These are phyloP conservation scores for Cyanidium caldarium DNA, from an alignment of 23 red algal genomes.

Conservation along the genomic window DNA sequence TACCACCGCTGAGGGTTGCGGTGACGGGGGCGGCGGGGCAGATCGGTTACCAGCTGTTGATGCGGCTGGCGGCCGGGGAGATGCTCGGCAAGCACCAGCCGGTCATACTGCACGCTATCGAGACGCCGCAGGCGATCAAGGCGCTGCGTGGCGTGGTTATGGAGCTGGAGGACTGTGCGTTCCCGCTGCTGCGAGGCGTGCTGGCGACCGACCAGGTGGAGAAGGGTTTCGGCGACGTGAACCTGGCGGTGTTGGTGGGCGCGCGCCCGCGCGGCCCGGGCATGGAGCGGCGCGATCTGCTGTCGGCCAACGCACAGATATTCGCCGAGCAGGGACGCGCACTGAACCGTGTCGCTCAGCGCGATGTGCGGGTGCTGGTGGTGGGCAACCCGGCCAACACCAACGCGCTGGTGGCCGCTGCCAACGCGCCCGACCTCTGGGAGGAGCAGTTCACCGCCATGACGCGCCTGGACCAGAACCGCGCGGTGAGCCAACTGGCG, in stretches of 20 bases:
- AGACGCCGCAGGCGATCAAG: constrained; percentile 61
- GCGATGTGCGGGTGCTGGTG: constrained; percentile 42
- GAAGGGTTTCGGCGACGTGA: constrained; percentile 79
- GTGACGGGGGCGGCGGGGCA: constrained; percentile 96
- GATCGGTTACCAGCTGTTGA: constrained; percentile 90
- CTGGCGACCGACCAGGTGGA: constrained; percentile 54
- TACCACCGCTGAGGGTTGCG: constrained; percentile 45
- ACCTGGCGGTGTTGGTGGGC: constrained; percentile 63
- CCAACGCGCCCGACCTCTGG: constrained; percentile 78
- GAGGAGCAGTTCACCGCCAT: constrained; percentile 80
- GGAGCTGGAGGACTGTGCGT: constrained; percentile 92
- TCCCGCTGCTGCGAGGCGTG: constrained; percentile 70
- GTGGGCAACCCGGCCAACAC: constrained; percentile 93
- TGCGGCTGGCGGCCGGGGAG: constrained; percentile 82
- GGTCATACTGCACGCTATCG: constrained; percentile 48
- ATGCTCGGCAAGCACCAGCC: constrained; percentile 90
- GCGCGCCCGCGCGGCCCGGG: constrained; percentile 63
- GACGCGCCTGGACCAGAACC: constrained; percentile 89
- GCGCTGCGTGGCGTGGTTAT: constrained; percentile 81
- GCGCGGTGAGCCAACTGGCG: constrained; percentile 55
- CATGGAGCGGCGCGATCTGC: constrained; percentile 73
- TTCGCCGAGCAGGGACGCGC: constrained; percentile 92
- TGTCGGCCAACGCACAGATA: constrained; percentile 77
- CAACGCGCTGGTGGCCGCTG: constrained; percentile 72
- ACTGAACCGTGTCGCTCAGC: constrained; percentile 34